These are phyloP conservation scores for Dianthus caryophyllus DNA, from an alignment of 148 eudicot genomes.

Conservation along the genomic window DNA sequence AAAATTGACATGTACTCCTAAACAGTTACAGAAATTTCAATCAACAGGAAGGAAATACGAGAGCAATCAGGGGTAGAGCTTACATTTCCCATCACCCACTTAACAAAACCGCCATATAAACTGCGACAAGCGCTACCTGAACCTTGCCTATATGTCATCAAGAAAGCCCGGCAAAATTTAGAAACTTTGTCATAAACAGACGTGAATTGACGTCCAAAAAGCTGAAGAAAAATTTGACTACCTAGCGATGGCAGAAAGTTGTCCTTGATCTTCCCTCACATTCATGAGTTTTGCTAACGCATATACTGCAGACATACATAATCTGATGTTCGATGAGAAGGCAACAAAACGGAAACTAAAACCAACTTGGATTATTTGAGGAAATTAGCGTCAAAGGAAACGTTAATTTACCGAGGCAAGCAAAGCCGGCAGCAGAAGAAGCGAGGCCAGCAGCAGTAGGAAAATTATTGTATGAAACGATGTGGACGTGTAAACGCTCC, in stretches of 20 bases:
- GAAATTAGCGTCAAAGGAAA: background rate
- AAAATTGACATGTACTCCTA: background rate
- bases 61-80: slow-evolving; percentile 41
- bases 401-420: slow-evolving; percentile 78
- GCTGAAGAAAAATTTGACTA: slow-evolving; percentile 21
- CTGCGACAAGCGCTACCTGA: slow-evolving; percentile 99
- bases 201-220: background rate
- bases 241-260: slow-evolving; percentile 93
- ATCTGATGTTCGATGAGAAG: background rate
- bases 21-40: background rate
- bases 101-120: slow-evolving; percentile 89
- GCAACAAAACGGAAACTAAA: background rate
- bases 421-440: slow-evolving; percentile 98
- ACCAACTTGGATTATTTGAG: background rate
- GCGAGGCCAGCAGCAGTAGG: slow-evolving; percentile 99
- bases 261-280: slow-evolving; percentile 68
- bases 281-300: slow-evolving; percentile 95
- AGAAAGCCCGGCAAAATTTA: background rate
- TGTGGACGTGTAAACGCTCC: slow-evolving; percentile 68
- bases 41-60: background rate
- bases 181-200: background rate
- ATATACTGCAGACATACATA: slow-evolving; percentile 57
- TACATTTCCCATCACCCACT: slow-evolving; percentile 97
- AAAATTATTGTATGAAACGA: slow-evolving; percentile 88
- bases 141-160: slow-evolving; percentile 61